These are phyloP conservation scores for Litsea cubeba DNA, from an alignment of 164 flowering plant genomes.

Conservation along the genomic window DNA sequence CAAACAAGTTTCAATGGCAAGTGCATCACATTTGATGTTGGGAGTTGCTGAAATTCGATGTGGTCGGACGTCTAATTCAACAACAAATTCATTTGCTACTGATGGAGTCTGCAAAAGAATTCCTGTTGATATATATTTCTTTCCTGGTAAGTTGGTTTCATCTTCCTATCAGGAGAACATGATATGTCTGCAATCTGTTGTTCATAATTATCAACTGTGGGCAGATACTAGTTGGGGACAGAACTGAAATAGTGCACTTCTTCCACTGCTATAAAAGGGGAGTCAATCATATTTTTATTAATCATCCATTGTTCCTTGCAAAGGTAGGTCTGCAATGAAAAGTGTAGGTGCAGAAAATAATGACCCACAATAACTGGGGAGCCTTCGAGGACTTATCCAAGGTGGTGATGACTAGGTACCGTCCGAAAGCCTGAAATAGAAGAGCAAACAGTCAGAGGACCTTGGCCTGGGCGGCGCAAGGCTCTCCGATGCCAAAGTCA, in stretches of 20 bases:
- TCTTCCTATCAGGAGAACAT: not conserved
- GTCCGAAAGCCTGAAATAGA: too few species aligned
- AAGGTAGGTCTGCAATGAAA: too few species aligned
- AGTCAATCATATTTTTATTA: slow-evolving; percentile 91
- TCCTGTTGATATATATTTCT: not conserved
- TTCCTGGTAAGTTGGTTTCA: not conserved
- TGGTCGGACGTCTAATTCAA: slow-evolving; percentile 13
- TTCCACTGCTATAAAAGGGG: slow-evolving; percentile 95
- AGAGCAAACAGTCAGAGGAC: too few species aligned
- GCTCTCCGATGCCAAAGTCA: too few species aligned
- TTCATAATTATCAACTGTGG: not conserved
- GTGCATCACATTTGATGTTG: too few species aligned
- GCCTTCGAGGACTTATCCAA: too few species aligned
- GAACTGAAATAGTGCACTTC: slow-evolving; percentile 62
- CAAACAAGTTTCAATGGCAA: too few species aligned
- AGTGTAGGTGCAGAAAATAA: too few species aligned
- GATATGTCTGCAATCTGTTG: not conserved
- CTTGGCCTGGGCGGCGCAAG: too few species aligned
- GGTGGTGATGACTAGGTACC: too few species aligned
- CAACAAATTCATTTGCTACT: slow-evolving; percentile 20
- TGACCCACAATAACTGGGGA: too few species aligned
- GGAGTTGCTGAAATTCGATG: slow-evolving; percentile 19
- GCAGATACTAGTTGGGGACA: slow-evolving; percentile 73
- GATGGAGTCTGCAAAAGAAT: slow-evolving; percentile 1
- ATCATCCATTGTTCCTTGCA: slow-evolving; percentile 88